Evolutionary conservation across 1,284 basidiomycete species (phyloP).

Genomic region (Trichosporon faecale): DNA sequence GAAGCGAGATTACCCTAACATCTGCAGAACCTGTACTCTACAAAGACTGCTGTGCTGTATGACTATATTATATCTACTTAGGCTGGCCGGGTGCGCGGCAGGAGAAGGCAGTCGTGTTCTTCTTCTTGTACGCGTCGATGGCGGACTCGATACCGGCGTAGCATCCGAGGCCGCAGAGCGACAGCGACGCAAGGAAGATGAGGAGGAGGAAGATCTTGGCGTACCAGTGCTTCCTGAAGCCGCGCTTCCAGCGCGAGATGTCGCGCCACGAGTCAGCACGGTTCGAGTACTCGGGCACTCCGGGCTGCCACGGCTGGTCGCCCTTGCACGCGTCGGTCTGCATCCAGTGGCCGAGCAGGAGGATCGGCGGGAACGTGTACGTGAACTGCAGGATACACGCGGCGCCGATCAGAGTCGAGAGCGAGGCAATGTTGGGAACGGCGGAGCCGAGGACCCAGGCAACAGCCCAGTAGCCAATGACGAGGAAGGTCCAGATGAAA

Average conservation of each 20-base stretch:
- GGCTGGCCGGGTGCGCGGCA: constrained; percentile 22
- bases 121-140: constrained; percentile 13
- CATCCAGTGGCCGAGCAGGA: constrained; percentile 27
- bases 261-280: constrained; percentile 24
- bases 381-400: constrained; percentile 27
- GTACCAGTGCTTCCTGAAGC: constrained; percentile 24
- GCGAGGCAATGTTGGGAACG: constrained; percentile 60
- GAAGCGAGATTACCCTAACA: not conserved
- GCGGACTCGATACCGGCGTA: constrained; percentile 24
- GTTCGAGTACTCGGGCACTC: constrained; percentile 20
- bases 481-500: constrained; percentile 51
- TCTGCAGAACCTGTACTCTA: not conserved
- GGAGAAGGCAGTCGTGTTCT: constrained; percentile 18
- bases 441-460: constrained; percentile 64
- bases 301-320: constrained; percentile 23
- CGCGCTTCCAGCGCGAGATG: constrained; percentile 25
- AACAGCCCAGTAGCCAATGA: constrained; percentile 40
- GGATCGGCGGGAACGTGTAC: constrained; percentile 22
- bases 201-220: constrained; percentile 18
- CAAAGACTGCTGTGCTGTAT: not conserved
- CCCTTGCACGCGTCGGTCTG: constrained; percentile 23
- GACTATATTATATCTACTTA: constrained; percentile 3
- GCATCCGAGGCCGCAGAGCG: constrained; percentile 19
- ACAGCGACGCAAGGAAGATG: constrained; percentile 15
- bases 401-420: constrained; percentile 59